Evolutionary conservation across 345 rosid genomes (phyloP), one percentile per base, ranked within the genome.

Genomic region (Eucalyptus paniculata): DNA sequence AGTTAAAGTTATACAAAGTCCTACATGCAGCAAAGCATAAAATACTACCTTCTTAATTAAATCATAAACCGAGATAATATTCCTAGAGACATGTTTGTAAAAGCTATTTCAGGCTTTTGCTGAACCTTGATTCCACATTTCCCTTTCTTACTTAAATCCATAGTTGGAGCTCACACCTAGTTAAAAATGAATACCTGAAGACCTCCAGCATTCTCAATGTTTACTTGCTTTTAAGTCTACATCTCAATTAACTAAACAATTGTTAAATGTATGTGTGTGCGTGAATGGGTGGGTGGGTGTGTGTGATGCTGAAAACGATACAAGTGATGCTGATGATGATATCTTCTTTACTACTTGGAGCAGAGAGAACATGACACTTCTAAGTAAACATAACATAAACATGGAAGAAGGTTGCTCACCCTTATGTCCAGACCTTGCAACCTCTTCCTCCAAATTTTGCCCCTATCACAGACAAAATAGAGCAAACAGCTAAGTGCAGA

Each of bases 401-500:
- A 83, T 50, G 89, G 92, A 86, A 88, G 88, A 65, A 87, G 83
- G 88, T 32, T 17, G 32, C 96, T 92, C 89, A 98, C 99, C 97
- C 99, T 95, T 91, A 98, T 97, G 94, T 98, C 99, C 92, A 98
- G 99, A 90, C 99, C 99, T 91, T 95, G 94, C 92, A 98, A 92
- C 90, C 94, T 93, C 65, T 92, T 94, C 90, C 97, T 94, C 93
- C 93, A 91, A 90, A 98, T 97, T 92, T 95, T 97, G 88, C 99
- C 97, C 89, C 99, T 94, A 86, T 96, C 98, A 91, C 96, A 96
- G 87, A 97, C 96, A 92, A 98, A 98, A 94, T 97, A 98, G 87
- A 98, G 96, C 87, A 98, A 94, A 93, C 99, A 97, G 93, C 99
- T 98, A 67, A 98, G 92, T 86, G 98, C 97, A 94, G 99, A 95